These are phyloP conservation scores for Kwoniella sp. DNA, from an alignment of 768 basidiomycete genomes.

Conservation along the genomic window DNA sequence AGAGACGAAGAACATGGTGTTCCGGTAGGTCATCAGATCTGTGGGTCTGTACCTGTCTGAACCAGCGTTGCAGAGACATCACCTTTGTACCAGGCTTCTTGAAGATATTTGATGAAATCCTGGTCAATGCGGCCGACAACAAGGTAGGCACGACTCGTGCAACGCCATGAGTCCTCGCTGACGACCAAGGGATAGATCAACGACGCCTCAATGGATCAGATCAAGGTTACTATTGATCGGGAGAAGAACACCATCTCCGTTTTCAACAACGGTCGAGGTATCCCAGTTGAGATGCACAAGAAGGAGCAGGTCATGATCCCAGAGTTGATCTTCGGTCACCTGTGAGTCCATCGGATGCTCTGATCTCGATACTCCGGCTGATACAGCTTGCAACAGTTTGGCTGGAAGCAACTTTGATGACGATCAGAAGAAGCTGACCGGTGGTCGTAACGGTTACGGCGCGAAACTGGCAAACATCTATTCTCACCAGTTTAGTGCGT, in stretches of 20 bases:
- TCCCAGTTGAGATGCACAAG: constrained; percentile 92
- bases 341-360: constrained; percentile 50
- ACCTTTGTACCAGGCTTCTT: constrained; percentile 96
- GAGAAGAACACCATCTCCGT: constrained; percentile 84
- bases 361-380: not conserved
- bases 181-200: constrained; percentile 63
- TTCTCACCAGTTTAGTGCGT: constrained; percentile 77
- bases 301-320: constrained; percentile 93
- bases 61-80: constrained; percentile 44
- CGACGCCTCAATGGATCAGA: constrained; percentile 79
- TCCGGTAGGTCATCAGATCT: constrained; percentile 60
- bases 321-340: constrained; percentile 92
- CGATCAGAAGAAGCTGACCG: constrained; percentile 95
- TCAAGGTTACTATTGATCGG: constrained; percentile 81
- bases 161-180: not conserved
- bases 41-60: not conserved
- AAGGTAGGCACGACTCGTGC: constrained; percentile 61
- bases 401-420: constrained; percentile 98
- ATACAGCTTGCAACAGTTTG: constrained; percentile 52
- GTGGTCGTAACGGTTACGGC: constrained; percentile 97
- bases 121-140: constrained; percentile 98
- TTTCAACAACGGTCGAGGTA: constrained; percentile 91
- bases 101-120: constrained; percentile 98
- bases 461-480: constrained; percentile 98
- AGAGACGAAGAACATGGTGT: constrained; percentile 74